Conservation (phyloP, 495 filamentous ascomycete species). For the Xanthoparmelia taractica region DNA sequence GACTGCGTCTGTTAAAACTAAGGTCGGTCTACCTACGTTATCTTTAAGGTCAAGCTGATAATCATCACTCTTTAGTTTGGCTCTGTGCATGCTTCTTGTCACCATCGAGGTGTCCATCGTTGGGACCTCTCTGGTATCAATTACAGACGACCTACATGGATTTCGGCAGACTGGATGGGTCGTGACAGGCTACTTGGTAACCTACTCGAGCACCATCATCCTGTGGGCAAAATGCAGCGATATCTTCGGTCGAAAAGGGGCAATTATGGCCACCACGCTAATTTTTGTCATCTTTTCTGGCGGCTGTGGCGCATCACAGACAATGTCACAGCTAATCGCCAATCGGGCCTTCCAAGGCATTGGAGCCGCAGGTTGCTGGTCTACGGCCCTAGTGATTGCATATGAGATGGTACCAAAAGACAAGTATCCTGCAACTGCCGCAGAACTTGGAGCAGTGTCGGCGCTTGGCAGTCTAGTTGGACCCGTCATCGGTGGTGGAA, state of each 20-base stretch:
- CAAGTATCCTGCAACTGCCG: slow-evolving; percentile 17
- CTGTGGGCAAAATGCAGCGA: slow-evolving; percentile 55
- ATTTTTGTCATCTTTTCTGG: slow-evolving; percentile 49
- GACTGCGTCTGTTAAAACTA: no score
- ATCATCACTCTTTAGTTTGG: no score
- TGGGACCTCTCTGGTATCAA: slow-evolving; percentile 50
- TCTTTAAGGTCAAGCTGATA: no score
- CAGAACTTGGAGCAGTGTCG: slow-evolving; percentile 14
- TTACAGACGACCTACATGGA: slow-evolving; percentile 43
- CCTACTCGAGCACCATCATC: slow-evolving; percentile 49
- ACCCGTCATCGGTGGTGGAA: slow-evolving; percentile 39
- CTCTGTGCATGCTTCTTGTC: no score
- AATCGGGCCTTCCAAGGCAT: slow-evolving; percentile 51
- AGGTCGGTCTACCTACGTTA: no score
- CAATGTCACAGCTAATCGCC: slow-evolving; percentile 48
- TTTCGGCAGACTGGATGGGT: slow-evolving; percentile 46
- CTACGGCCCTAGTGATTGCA: slow-evolving; percentile 44
- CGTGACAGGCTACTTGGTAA: slow-evolving; percentile 46
- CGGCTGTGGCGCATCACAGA: slow-evolving; percentile 45
- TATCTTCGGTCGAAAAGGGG: slow-evolving; percentile 47
- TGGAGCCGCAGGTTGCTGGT: slow-evolving; percentile 40
- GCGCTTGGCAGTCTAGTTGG: slow-evolving; percentile 32
- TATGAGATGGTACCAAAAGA: slow-evolving; percentile 40
- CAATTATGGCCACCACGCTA: slow-evolving; percentile 41
- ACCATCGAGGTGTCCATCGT: no score